Percentiles rank a stretch among this genome's conserved stretches.
Evolutionary conservation across 345 rosid species (phyloP).

Genomic region (Populus pruinosa): DNA sequence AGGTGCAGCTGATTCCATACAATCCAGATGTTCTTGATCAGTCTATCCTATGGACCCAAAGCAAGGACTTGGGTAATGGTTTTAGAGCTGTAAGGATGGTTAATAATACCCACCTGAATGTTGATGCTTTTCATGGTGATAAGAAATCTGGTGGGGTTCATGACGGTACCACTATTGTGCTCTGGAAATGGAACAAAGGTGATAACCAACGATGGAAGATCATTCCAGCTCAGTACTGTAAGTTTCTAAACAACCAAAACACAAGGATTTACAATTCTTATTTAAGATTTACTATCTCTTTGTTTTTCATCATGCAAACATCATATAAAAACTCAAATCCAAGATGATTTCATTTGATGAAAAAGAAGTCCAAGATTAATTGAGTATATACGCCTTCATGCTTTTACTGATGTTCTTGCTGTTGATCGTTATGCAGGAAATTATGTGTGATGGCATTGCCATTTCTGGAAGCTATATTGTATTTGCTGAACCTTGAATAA

Average conservation of each 20-base stretch:
- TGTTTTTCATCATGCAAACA: neutral
- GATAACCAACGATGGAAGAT: constrained; percentile 91
- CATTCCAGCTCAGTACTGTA: constrained; percentile 48
- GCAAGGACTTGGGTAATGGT: constrained; percentile 52
- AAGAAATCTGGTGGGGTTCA: constrained; percentile 66
- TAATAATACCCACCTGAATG: constrained; percentile 54
- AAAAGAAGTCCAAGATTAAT: neutral
- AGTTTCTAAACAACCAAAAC: constrained; percentile 27
- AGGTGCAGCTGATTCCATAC: constrained; percentile 65
- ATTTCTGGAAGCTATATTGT: constrained; percentile 6
- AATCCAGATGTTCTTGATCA: constrained; percentile 56
- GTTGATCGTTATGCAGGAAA: neutral
- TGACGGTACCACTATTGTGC: constrained; percentile 67
- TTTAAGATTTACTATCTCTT: neutral
- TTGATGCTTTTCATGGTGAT: constrained; percentile 83
- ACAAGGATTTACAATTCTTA: neutral
- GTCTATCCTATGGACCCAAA: constrained; percentile 66
- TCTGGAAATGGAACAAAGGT: constrained; percentile 83
- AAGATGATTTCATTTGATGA: neutral
- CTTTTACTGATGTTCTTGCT: neutral
- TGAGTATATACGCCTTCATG: neutral
- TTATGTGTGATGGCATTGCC: neutral
- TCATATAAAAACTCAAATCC: neutral
- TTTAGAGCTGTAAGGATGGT: constrained; percentile 66
- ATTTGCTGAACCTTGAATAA: neutral